Evolutionary conservation across 441 rosid genomes (phyloP).

Genomic region (Omphalea diandra): DNA sequence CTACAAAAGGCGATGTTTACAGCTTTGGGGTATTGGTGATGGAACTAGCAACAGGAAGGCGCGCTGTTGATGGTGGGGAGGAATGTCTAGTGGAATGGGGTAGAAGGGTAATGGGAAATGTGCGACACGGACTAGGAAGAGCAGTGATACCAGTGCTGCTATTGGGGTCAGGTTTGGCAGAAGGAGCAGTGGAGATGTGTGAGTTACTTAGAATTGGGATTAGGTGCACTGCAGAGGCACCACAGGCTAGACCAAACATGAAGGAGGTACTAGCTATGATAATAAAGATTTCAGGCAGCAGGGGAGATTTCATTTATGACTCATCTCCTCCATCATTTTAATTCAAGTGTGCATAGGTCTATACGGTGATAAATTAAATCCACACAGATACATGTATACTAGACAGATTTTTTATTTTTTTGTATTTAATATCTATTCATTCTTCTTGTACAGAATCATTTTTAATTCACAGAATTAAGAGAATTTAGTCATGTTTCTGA

Average conservation of each 20-base stretch:
- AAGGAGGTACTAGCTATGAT: constrained; percentile 77
- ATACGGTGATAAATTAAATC: constrained; percentile 15
- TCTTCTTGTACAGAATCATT: constrained; percentile 35
- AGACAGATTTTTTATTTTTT: constrained; percentile 32
- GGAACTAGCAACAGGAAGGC: constrained; percentile 87
- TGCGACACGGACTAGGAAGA: constrained; percentile 29
- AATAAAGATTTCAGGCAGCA: constrained; percentile 37
- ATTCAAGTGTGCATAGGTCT: constrained; percentile 31
- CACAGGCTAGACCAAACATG: constrained; percentile 85
- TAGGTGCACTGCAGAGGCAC: constrained; percentile 70
- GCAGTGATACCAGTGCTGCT: constrained; percentile 40
- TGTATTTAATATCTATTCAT: constrained; percentile 37
- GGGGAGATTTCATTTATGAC: constrained; percentile 31
- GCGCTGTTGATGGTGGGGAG: constrained; percentile 88
- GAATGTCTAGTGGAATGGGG: constrained; percentile 93
- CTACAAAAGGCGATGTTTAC: constrained; percentile 90
- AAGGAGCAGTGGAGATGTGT: constrained; percentile 64
- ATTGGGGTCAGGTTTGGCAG: constrained; percentile 55
- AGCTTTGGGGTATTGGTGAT: constrained; percentile 78
- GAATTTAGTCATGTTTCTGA: no score
- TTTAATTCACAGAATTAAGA: background rate
- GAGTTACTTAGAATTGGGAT: constrained; percentile 66
- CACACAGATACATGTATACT: constrained; percentile 9
- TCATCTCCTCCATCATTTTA: constrained; percentile 31
- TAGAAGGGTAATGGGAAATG: constrained; percentile 51